Conservation (phyloP, 345 rosid genomes). For the Eucalyptus paniculata region DNA sequence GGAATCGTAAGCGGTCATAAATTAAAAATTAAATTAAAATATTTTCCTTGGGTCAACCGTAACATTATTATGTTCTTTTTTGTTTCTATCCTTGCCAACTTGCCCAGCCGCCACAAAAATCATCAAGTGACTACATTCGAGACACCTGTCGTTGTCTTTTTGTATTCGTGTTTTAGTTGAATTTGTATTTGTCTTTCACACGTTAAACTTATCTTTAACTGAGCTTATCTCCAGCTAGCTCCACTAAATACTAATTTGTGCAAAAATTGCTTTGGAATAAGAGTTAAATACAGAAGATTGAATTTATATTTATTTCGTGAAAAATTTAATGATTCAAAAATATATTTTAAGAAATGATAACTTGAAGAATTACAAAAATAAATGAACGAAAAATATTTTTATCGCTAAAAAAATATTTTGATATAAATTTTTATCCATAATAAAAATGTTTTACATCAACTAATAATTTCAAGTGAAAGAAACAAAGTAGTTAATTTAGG, state of each 20-base stretch:
- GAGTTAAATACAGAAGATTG: not conserved
- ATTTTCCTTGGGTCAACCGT: not conserved
- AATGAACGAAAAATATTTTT: not conserved
- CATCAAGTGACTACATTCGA: not conserved
- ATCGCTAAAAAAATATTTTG: fast-evolving
- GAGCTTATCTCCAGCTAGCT: not conserved
- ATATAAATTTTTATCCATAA: not conserved
- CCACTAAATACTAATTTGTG: not conserved
- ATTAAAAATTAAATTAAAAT: not conserved
- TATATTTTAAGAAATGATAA: not conserved
- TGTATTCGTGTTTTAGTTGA: not conserved
- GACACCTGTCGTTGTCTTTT: not conserved
- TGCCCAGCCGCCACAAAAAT: not conserved
- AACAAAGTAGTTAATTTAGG: too few relatives aligned
- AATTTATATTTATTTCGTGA: not conserved
- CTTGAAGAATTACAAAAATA: not conserved
- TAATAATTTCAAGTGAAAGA: not conserved
- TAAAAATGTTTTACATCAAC: not conserved
- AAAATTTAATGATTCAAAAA: not conserved
- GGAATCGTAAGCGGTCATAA: not conserved
- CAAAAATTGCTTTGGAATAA: not conserved
- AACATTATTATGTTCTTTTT: not conserved
- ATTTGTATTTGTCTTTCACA: not conserved
- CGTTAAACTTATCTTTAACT: not conserved
- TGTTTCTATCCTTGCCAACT: not conserved